Percentiles rank a stretch among this genome's conserved stretches.
Conservation (phyloP, 169 alveolate genomes). For the Plasmodium knowlesi region DNA sequence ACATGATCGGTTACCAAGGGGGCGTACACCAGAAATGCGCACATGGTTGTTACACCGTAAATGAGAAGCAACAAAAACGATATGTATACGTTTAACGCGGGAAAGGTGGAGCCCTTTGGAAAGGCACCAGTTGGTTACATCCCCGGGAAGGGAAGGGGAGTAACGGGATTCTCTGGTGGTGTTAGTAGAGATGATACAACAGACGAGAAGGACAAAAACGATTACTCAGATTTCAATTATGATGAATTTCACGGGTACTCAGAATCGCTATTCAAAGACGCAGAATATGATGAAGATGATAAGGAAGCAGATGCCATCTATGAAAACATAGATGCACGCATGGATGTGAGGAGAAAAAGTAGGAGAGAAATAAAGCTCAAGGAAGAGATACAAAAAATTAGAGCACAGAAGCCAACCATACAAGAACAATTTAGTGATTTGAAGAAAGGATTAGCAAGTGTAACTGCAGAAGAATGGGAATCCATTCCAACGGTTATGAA, state of each 20-base stretch:
- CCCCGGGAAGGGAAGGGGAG: slow-evolving; percentile 98
- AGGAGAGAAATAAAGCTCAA: slow-evolving; percentile 91
- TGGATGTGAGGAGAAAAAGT: slow-evolving; percentile 92
- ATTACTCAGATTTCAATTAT: slow-evolving; percentile 91
- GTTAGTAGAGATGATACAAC: slow-evolving; percentile 96
- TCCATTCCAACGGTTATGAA: slow-evolving; percentile 96
- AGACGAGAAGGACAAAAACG: slow-evolving; percentile 88
- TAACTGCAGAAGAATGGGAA: slow-evolving; percentile 97
- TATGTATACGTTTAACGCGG: slow-evolving; percentile 10
- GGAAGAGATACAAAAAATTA: slow-evolving; percentile 88
- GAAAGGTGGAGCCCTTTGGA: slow-evolving; percentile 86
- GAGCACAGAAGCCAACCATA: slow-evolving; percentile 86
- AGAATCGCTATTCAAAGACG: slow-evolving; percentile 88
- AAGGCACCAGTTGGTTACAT: slow-evolving; percentile 96
- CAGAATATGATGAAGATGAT: slow-evolving; percentile 95
- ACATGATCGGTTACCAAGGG: not conserved
- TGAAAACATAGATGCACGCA: slow-evolving; percentile 91
- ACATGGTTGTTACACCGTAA: not conserved
- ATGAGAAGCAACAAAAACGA: slow-evolving; percentile 21
- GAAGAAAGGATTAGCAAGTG: slow-evolving; percentile 80
- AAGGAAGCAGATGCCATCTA: slow-evolving; percentile 93
- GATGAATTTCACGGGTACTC: slow-evolving; percentile 95
- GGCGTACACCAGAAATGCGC: not conserved
- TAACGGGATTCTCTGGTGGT: slow-evolving; percentile 98
- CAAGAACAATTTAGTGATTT: slow-evolving; percentile 81